Evolutionary conservation across 2,329 filamentous ascomycete species (phyloP).

Genomic region (Claviceps purpurea): DNA sequence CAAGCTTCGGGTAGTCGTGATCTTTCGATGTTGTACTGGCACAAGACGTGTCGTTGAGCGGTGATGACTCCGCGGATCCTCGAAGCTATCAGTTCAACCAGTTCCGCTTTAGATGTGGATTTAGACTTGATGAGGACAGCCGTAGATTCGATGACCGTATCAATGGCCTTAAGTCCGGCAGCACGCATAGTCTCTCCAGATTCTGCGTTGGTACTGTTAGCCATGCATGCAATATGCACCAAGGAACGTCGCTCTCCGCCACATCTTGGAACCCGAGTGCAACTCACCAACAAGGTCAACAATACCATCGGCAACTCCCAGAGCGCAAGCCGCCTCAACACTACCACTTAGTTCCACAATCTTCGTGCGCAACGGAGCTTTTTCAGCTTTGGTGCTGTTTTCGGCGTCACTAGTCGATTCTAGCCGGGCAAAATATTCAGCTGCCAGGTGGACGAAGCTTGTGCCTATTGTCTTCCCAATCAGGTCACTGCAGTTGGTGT

Average conservation of each 20-base stretch:
- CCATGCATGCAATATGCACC: background rate
- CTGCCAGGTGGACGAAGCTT: conserved; percentile 78
- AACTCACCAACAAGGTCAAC: conserved; percentile 86
- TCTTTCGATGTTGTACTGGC: conserved; percentile 88
- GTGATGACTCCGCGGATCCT: conserved; percentile 91
- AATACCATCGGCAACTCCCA: conserved; percentile 93
- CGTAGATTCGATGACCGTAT: conserved; percentile 78
- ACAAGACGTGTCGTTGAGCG: conserved; percentile 85
- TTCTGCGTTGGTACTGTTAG: conserved; percentile 39
- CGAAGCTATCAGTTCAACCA: conserved; percentile 73
- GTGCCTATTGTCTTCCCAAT: conserved; percentile 90
- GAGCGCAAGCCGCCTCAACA: conserved; percentile 89
- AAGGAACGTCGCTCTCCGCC: background rate
- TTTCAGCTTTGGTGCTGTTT: conserved; percentile 21
- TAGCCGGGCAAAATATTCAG: conserved; percentile 70
- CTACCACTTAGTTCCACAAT: conserved; percentile 93
- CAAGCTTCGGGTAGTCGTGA: conserved; percentile 51
- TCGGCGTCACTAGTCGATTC: conserved; percentile 41
- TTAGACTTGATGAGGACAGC: conserved; percentile 89
- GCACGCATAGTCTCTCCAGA: conserved; percentile 98
- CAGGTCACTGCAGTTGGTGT: conserved; percentile 58
- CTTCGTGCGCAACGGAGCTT: conserved; percentile 58
- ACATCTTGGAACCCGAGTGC: background rate
- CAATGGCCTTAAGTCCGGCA: conserved; percentile 83
- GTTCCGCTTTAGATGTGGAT: conserved; percentile 61